These are phyloP conservation scores for Termitomyces titanicus DNA, from an alignment of 768 basidiomycete genomes.

Conservation along the genomic window DNA sequence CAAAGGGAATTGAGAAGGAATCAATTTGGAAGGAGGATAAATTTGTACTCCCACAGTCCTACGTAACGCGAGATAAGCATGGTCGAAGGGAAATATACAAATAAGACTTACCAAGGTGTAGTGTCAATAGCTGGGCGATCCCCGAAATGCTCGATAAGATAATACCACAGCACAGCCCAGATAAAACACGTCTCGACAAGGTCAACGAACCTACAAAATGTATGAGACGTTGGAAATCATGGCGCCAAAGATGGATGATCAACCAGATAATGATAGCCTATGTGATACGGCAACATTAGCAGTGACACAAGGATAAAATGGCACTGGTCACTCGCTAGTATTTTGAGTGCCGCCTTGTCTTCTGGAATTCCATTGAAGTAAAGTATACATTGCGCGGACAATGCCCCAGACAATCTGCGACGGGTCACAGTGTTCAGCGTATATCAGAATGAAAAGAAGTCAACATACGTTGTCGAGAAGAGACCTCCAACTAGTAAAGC, in stretches of 20 bases:
- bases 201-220: slow-evolving; percentile 24
- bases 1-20: not conserved
- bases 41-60: not conserved
- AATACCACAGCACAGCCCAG: slow-evolving; percentile 31
- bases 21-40: not conserved
- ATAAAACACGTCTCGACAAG: slow-evolving; percentile 31
- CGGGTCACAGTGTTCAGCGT: no score
- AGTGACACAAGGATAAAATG: no score
- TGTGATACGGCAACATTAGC: not conserved
- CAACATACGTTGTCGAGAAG: not conserved
- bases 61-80: not conserved
- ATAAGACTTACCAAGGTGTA: not conserved
- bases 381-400: not conserved
- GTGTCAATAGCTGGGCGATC: slow-evolving; percentile 24
- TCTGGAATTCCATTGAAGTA: not conserved
- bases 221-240: not conserved
- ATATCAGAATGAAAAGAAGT: not conserved
- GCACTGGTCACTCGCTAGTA: not conserved
- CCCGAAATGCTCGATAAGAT: slow-evolving; percentile 40
- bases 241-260: no score
- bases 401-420: not conserved
- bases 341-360: not conserved
- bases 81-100: not conserved
- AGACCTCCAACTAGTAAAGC: not conserved
- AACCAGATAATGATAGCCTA: not conserved